Base-by-base conservation (phyloP, 2,329 filamentous ascomycete genomes). In the Exophiala lecanii-corni region DNA sequence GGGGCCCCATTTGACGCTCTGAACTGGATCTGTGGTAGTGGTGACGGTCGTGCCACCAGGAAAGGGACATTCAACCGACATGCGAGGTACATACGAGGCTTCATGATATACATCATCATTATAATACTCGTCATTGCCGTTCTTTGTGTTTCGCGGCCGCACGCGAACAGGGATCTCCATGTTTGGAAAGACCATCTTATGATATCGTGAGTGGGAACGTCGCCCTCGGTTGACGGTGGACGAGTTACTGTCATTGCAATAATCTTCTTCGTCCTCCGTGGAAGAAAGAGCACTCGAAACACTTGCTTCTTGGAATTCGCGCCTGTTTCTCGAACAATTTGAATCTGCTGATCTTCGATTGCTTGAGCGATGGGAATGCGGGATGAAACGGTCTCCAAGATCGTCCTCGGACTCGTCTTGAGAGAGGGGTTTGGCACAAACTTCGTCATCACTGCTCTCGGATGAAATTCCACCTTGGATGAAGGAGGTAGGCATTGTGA, bases 91-190 rank as follows among this genome's bases (percentile, higher is more conserved):
- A 32, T 13, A 7, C 23, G 23, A 4, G 9, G 21, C 16, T 31
- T 38, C 18, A 7, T 19, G 10, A 15, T 16, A 12, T 16, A 17
- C n/a, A 13, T 17, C 15, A 18, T 41, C 33, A 36, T 21, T 30
- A n/a, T 19, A 25, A 12, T 36, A n/a, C 17, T 15, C 23, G 16
- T 21, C 19, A 18, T 21, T 21, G 17, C 4, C 20, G 4, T 20
- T 17, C 13, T 44, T 30, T 19, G 26, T n/a, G n/a, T n/a, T n/a
- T n/a, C n/a, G n/a, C n/a, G n/a, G n/a, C n/a, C n/a, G 25, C 41
- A 41, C 41, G 7, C 37, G 15, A 21, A 49, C 34, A 2, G 45
- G 45, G 12, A 49, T 43, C 12, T 28, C 40, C 45, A 44, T 44
- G n/a, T 33, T n/a, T 9, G 45, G 45, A 33, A 49, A 49, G 32